Evolutionary conservation across 2,329 filamentous ascomycete genomes (phyloP).

Genomic region (Fragosphaeria purpurea): DNA sequence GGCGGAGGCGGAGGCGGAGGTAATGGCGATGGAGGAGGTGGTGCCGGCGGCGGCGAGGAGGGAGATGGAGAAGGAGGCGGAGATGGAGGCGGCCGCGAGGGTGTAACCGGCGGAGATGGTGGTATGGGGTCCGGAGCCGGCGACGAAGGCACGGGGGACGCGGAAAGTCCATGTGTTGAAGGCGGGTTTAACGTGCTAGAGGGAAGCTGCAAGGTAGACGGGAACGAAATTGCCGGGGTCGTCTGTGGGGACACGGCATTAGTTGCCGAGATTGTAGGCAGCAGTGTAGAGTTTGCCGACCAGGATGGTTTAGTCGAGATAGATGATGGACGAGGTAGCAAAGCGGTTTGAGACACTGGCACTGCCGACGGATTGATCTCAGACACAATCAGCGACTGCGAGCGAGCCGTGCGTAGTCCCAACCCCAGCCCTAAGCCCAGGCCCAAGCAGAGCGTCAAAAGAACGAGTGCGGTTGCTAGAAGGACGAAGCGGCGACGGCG

Average conservation of each 20-base stretch:
- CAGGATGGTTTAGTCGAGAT: not conserved
- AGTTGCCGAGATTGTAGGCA: not conserved
- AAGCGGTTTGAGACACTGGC: not conserved
- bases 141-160: not conserved
- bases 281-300: no score
- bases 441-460: not conserved
- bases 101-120: not conserved
- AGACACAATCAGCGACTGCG: not conserved
- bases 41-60: not conserved
- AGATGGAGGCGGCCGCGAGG: not conserved
- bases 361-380: not conserved
- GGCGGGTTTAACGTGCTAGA: not conserved
- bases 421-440: not conserved
- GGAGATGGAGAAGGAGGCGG: not conserved
- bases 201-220: not conserved
- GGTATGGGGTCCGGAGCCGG: constrained; percentile 1
- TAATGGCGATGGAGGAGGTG: not conserved
- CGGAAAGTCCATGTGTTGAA: not conserved
- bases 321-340: not conserved
- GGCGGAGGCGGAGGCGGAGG: not conserved
- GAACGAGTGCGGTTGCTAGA: not conserved
- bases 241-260: not conserved
- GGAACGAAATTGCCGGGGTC: not conserved
- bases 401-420: not conserved
- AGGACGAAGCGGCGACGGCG: not conserved